These are phyloP conservation scores for Quercus phellos DNA, from an alignment of 331 rosid species.

Conservation along the genomic window DNA sequence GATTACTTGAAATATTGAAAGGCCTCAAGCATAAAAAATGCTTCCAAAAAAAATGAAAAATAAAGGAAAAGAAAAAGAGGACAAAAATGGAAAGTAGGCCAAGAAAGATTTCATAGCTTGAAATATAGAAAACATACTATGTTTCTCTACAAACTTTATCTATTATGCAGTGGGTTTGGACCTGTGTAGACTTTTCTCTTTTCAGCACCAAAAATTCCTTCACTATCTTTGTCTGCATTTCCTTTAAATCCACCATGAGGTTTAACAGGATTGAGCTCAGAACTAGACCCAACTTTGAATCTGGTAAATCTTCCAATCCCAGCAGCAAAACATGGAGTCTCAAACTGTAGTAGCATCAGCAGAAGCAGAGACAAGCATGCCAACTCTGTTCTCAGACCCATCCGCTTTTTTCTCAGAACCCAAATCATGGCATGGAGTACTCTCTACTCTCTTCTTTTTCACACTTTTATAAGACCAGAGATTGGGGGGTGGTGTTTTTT, in stretches of 20 bases:
- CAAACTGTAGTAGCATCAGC: constrained; percentile 34
- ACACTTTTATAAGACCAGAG: background rate
- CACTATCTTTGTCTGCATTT: constrained; percentile 23
- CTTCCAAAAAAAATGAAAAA: constrained; percentile 21
- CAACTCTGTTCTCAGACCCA: constrained; percentile 34
- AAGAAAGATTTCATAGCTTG: background rate
- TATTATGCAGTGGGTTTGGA: constrained; percentile 89
- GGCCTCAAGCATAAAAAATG: constrained; percentile 38
- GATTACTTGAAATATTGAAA: constrained; percentile 32
- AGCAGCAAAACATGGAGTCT: constrained; percentile 41
- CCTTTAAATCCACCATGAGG: constrained; percentile 30
- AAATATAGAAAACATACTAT: constrained; percentile 6
- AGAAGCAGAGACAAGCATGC: constrained; percentile 41
- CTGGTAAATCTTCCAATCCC: constrained; percentile 33
- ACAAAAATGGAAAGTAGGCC: background rate
- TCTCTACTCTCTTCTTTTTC: background rate
- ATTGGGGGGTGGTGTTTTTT: background rate
- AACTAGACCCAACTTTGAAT: constrained; percentile 25
- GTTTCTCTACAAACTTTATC: constrained; percentile 42
- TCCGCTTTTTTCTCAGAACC: constrained; percentile 34
- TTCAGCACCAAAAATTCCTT: constrained; percentile 50
- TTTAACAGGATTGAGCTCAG: constrained; percentile 26
- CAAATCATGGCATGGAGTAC: constrained; percentile 49
- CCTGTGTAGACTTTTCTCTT: constrained; percentile 86
- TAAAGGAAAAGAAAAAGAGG: background rate